A percentile compares a stretch with the other conserved stretches of the same genome.
phyloP scores from a whole-genome alignment of 2,329 filamentous ascomycete genomes.

The Chaetomium sp. region DNA sequence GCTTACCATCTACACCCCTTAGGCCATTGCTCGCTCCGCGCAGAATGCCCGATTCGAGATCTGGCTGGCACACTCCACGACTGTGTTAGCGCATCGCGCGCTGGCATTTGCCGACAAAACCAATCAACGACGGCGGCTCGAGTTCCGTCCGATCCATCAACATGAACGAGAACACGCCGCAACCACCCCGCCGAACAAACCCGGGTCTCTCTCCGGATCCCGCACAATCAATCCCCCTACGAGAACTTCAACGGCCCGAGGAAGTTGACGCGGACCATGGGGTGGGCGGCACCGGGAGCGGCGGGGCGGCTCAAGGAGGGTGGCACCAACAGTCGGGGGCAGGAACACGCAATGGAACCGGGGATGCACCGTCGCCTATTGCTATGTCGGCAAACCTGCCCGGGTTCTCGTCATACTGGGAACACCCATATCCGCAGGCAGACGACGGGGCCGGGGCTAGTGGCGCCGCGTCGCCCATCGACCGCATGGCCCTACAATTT shows the following conservation, averaged over 20 bases:
- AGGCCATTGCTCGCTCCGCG: constrained; percentile 11
- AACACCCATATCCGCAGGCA: constrained; percentile 47
- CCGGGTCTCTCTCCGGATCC: constrained; percentile 46
- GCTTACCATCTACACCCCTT: not conserved
- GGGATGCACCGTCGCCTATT: constrained; percentile 34
- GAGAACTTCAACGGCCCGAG: constrained; percentile 53
- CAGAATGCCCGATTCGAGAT: constrained; percentile 30
- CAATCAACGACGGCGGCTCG: constrained; percentile 5
- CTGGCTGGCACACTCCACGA: constrained; percentile 24
- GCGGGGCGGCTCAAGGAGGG: constrained; percentile 25
- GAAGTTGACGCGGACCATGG: constrained; percentile 26
- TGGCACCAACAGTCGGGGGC: constrained; percentile 10
- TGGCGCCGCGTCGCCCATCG: constrained; percentile 53
- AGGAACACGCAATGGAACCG: constrained; percentile 17
- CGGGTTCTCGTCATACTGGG: constrained; percentile 57
- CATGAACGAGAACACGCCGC: constrained; percentile 38
- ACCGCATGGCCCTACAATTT: constrained; percentile 55
- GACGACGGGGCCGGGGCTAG: constrained; percentile 39
- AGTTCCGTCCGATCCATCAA: constrained; percentile 17
- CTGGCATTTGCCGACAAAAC: constrained; percentile 7
- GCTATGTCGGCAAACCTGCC: constrained; percentile 44
- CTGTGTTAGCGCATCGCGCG: constrained; percentile 32
- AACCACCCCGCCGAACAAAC: constrained; percentile 29
- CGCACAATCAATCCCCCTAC: constrained; percentile 70
- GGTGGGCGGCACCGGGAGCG: constrained; percentile 33